These are phyloP conservation scores for Cladosporium colombiae DNA, from an alignment of 2,329 filamentous ascomycete species.

Conservation along the genomic window DNA sequence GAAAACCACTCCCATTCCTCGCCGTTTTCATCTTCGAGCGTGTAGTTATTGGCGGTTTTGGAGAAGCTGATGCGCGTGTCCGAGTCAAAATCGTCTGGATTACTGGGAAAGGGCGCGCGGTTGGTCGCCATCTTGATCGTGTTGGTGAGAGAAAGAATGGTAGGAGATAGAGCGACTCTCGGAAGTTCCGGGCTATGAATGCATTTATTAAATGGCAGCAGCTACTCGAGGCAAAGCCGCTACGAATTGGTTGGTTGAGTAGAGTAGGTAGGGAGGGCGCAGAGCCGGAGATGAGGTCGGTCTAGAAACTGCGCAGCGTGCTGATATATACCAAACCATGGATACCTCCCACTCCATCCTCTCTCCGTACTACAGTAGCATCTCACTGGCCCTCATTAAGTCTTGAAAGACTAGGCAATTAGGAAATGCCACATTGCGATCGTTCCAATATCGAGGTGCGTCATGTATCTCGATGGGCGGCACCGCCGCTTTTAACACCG, in stretches of 20 bases:
- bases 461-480: too few species aligned
- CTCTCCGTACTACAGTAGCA: too few species aligned
- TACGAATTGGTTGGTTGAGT: background rate
- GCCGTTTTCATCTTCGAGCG: conserved; percentile 81
- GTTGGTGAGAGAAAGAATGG: background rate
- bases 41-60: conserved; percentile 70
- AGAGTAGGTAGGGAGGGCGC: background rate
- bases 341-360: too few species aligned
- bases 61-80: conserved; percentile 87
- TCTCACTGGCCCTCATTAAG: too few species aligned
- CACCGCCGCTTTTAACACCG: too few species aligned
- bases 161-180: background rate
- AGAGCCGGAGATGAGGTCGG: background rate
- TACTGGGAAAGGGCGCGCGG: conserved; percentile 48
- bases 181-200: background rate
- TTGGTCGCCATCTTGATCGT: conserved; percentile 23
- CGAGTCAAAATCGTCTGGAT: conserved; percentile 68
- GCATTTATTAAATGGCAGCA: background rate
- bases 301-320: background rate
- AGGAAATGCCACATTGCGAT: too few species aligned
- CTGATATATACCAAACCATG: background rate
- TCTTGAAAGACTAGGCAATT: too few species aligned
- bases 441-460: too few species aligned
- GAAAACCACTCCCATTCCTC: conserved; percentile 82
- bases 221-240: background rate